Evolutionary conservation across 176 grass and related monocot species (phyloP), one percentile per base, ranked within the genome.

Genomic region (Triticum monococcum): DNA sequence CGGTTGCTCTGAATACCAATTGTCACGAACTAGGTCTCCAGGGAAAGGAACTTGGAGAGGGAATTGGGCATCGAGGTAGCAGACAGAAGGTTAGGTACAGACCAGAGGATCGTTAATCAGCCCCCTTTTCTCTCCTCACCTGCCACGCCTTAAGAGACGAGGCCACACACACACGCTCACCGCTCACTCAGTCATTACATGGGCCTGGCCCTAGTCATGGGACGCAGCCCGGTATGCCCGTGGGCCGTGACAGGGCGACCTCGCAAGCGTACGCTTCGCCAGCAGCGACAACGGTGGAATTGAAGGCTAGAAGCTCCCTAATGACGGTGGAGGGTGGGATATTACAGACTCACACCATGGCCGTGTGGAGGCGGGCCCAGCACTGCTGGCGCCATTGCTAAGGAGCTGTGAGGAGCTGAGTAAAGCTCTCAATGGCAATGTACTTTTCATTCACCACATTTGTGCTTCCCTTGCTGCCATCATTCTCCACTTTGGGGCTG

Each of bases 281-380:
- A 35, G 81, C 89, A 59, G 78, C 79, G 37, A 86, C 71, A 76
- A 95, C 84, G 56, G 81, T 85, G 61, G 91, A 79, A 38, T 91
- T 92, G 64, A 98, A 98, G 35, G 65, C 75, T 48, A 95, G 90
- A 12, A 95, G 90, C 73, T 95, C 96, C 3, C 56, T 70, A 28
- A 88, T 93, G 31, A 93, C 13, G 48, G 91, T 86, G 22, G 90
- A 87, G 10, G 88, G 64, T 0, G 93, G 93, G 64, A 98, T 92
- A 83, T 92, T 90, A 16, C 87, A 79, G 20, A 94, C 88, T 30
- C 81, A 70, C 73, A 95, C 54, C 16, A 91, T 91, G 38, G 96
- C 75, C 14, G 84, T 87, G 74, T 87, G 74, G 57, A 25, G 54
- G 59, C 36, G 28, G 48, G 28, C 8, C 73, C 24, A 87, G 4